Evolutionary conservation across 148 eudicot species (phyloP), one percentile per base, ranked within the genome.

Genomic region (Heliosperma pusillum): DNA sequence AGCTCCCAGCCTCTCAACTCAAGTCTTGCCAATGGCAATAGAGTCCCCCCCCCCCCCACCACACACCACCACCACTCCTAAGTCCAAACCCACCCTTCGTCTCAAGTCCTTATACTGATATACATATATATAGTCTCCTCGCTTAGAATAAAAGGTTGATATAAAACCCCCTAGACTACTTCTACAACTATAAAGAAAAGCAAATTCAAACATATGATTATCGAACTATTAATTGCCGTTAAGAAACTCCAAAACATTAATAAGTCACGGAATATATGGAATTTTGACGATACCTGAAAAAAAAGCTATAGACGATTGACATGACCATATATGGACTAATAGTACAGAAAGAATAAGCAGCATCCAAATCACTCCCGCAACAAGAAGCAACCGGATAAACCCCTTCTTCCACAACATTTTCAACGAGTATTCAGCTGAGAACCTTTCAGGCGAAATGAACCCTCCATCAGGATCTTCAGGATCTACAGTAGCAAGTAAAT

Each of bases 361-460:
- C 96, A 88, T 90, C 97, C 98, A 95, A 44, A 92, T 75, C 82
- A 95, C 88, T 56, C 96, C 98, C 42, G 75, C 98, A 13, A 89
- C 97, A 57, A 95, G 87, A 76, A 95, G 81, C 89, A 92, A 78
- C 55, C 97, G 85, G 62, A 95, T 80, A 74, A 90, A 90, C 16
- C 94, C 97, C 85, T 75, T 92, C 80, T 85, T 92, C 99, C 99
- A 95, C 26, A 88, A 79, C 52, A 88, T 74, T 84, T 74, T 90
- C 83, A 89, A 25, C 3, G 94, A 80, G 71, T 80, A 83, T 13
- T 92, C 96, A 17, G 81, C 80, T 17, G 87, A 74, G 25, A 79
- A 59, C 80, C 80, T 92, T 72, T 82, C 89, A 0, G 79, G 76
- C 27, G 83, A 76, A 75, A 84, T 78, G 17, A 84, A 72, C 69